phyloP scores from a whole-genome alignment of 306 rosid species.

The Malus sylvestris region DNA sequence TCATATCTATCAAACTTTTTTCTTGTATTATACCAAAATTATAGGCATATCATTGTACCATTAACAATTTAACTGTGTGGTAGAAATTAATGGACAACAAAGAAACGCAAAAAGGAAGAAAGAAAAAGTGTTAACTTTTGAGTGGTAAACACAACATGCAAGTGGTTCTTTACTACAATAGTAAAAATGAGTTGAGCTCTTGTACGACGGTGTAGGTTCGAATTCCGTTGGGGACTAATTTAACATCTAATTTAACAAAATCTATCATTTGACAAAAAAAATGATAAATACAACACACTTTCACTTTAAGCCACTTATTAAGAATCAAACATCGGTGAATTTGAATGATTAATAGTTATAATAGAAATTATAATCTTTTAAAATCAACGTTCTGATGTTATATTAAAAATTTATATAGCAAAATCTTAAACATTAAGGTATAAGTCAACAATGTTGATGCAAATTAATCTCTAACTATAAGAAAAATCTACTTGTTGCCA shows the following conservation, averaged over 20 bases:
- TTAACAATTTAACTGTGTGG: neutral
- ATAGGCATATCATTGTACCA: slow-evolving; percentile 10
- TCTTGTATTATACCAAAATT: slow-evolving; percentile 10
- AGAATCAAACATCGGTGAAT: neutral
- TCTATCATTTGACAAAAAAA: no score
- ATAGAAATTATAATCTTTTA: neutral
- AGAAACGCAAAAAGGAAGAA: neutral
- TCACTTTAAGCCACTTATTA: slow-evolving; percentile 13
- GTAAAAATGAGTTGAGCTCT: no score
- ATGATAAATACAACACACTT: neutral
- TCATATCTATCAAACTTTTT: slow-evolving; percentile 10
- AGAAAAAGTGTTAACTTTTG: no score
- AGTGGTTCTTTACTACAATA: no score
- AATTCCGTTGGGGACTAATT: accelerated
- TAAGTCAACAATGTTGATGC: neutral
- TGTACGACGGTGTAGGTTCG: no score
- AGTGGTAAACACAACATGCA: neutral
- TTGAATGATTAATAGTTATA: neutral
- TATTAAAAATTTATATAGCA: neutral
- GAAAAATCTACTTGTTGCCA: neutral
- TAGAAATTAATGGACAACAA: neutral
- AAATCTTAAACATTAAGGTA: neutral
- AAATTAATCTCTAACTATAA: neutral
- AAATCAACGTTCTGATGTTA: neutral
- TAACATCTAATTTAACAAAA: no score